phyloP scores from a whole-genome alignment of 2,329 filamentous ascomycete species.

The Ceratocystis lukuohia region DNA sequence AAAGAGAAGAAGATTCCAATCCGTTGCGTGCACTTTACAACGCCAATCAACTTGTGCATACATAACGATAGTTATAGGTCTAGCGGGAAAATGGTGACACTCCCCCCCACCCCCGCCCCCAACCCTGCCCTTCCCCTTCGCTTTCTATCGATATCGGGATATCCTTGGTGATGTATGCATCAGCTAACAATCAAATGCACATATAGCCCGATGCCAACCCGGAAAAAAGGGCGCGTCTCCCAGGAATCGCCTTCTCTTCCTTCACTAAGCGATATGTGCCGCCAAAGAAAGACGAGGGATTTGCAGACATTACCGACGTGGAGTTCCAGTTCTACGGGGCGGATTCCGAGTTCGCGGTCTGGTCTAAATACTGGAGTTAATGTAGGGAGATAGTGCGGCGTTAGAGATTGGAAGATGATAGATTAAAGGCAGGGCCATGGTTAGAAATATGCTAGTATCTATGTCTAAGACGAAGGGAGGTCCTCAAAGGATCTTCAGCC shows the following conservation, averaged over 20 bases:
- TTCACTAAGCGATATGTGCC: slow-evolving; percentile 61
- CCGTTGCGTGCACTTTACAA: slow-evolving; percentile 75
- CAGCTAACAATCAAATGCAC: no score
- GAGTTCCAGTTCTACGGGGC: slow-evolving; percentile 64
- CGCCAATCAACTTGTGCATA: slow-evolving; percentile 53
- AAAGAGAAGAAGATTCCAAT: slow-evolving; percentile 57
- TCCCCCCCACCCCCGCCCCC: no score
- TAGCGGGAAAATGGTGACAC: slow-evolving; percentile 36
- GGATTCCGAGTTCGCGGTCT: slow-evolving; percentile 53
- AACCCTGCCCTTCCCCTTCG: no score
- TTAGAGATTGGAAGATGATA: not conserved
- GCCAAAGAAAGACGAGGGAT: slow-evolving; percentile 64
- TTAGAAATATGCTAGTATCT: not conserved
- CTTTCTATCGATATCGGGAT: no score
- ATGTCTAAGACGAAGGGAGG: no score
- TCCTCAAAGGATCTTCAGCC: no score
- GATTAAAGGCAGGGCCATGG: not conserved
- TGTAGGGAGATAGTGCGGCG: not conserved
- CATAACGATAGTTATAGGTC: slow-evolving; percentile 83
- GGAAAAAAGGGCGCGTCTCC: slow-evolving; percentile 60
- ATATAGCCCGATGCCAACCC: slow-evolving; percentile 44
- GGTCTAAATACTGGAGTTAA: slow-evolving; percentile 66
- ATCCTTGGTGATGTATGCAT: no score
- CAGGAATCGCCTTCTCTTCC: slow-evolving; percentile 64
- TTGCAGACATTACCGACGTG: slow-evolving; percentile 62